A percentile compares a stretch with the other conserved stretches of the same genome.
These are phyloP conservation scores for Salix brachista DNA, from an alignment of 345 rosid species.

Conservation along the genomic window DNA sequence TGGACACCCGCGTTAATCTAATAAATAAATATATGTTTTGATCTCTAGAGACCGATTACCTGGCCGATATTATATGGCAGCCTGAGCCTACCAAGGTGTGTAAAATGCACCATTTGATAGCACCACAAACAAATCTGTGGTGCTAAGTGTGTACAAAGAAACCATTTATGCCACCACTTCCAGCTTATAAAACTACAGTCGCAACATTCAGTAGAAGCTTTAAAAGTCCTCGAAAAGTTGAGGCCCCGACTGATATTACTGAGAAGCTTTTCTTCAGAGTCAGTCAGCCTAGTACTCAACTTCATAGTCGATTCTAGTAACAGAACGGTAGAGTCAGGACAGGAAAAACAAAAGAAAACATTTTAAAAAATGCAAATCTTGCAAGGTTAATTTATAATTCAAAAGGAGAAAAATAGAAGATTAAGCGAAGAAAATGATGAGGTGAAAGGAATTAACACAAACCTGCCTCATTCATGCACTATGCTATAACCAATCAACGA, in stretches of 20 bases:
- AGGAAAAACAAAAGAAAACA: no score
- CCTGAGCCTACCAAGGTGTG: constrained; percentile 19
- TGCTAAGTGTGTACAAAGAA: constrained; percentile 30
- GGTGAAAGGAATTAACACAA: background rate
- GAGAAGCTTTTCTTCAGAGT: constrained; percentile 59
- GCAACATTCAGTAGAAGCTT: constrained; percentile 47
- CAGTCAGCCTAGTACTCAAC: constrained; percentile 66
- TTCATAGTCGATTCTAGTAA: background rate
- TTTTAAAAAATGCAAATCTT: background rate
- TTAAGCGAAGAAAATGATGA: background rate
- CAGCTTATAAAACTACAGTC: constrained; percentile 63
- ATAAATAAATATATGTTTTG: no score
- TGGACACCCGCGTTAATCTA: no score
- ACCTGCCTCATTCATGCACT: background rate
- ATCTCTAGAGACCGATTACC: no score
- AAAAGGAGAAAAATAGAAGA: background rate
- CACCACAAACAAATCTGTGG: constrained; percentile 39
- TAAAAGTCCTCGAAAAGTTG: constrained; percentile 46
- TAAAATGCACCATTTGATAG: constrained; percentile 66
- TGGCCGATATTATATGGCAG: no score
- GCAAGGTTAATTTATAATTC: no score
- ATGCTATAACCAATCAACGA: no score
- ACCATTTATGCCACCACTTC: constrained; percentile 53
- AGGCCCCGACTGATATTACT: constrained; percentile 59
- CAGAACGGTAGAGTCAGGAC: background rate